A percentile compares a stretch with the other conserved stretches of the same genome.
Conservation (phyloP, 75 land plant species). For the Pinus taeda region DNA sequence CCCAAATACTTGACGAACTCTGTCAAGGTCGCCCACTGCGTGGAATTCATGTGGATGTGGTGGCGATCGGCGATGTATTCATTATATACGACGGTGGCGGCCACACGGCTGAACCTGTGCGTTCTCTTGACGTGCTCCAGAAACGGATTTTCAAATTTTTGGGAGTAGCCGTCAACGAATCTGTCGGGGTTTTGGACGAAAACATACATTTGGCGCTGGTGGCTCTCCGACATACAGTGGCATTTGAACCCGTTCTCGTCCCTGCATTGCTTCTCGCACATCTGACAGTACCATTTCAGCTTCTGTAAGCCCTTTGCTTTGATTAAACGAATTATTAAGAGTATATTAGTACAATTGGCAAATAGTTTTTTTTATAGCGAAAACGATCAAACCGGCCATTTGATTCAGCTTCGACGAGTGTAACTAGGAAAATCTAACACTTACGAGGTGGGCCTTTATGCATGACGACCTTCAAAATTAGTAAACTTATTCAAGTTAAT, state of each 20-base stretch:
- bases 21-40: slow-evolving; percentile 92
- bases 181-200: slow-evolving; percentile 90
- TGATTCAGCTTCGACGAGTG: no score
- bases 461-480: no score
- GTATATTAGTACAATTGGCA: no score
- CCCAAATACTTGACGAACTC: slow-evolving; percentile 95
- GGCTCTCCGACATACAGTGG: slow-evolving; percentile 95
- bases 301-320: slow-evolving; percentile 99
- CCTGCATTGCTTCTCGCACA: slow-evolving; percentile 99
- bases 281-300: slow-evolving; percentile 98
- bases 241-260: slow-evolving; percentile 99
- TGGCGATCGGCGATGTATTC: slow-evolving; percentile 91
- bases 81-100: slow-evolving; percentile 96
- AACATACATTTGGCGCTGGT: slow-evolving; percentile 99
- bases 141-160: slow-evolving; percentile 81
- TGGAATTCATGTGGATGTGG: slow-evolving; percentile 97
- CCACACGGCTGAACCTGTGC: slow-evolving; percentile 85
- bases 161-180: slow-evolving; percentile 80
- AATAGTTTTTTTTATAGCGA: no score
- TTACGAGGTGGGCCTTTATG: no score
- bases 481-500: no score
- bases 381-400: no score
- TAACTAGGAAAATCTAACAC: no score
- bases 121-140: slow-evolving; percentile 84
- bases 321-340: no score